Evolutionary conservation across 1,284 basidiomycete genomes (phyloP), one percentile per base, ranked within the genome.

Genomic region (Microbotryum saponariae): DNA sequence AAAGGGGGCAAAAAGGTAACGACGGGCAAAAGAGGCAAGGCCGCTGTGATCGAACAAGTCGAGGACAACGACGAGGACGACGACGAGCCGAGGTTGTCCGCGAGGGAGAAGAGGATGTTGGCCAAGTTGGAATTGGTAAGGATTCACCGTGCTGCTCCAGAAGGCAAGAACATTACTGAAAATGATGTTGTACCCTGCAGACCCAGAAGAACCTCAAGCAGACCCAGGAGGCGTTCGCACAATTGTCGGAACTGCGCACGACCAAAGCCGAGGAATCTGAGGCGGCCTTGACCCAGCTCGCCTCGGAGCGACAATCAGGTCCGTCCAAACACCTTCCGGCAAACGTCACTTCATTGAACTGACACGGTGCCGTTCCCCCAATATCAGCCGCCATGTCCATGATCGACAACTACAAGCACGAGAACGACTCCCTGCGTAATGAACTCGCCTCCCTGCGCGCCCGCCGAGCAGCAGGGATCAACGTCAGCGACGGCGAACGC

Each of bases 341-440:
- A 25, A 44, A 37, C 25, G 6, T 33, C 27, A 20, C 21, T 45
- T 0, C 1, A 4, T 6, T 31, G 23, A 6, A 12, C 48, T 50
- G 10, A 23, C 29, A 29, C 29, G 20, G 12, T 25, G 2, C 20
- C 31, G 6, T 53, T 8, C 46, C 6, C 4, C 25, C 10, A 12
- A 33, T 18, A 2, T 16, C 37, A 57, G 59, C 61, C 18, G 33
- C 61, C 16, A 29, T 45, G 21, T 50, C 55, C n/a, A 69, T 56
- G 31, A 62, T 69, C 48, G 33, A 56, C 6, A 44, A 54, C 18
- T 69, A 67, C 61, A 69, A 69, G 47, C n/a, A 56, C 50, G 67
- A 66, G 48, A 52, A 51, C 46, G 65, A 66, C 52, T 42, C 47
- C 2, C 51, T 69, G 9, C 47, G 53, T 6, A 2, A 51, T 27